Evolutionary conservation across 2,329 filamentous ascomycete species (phyloP), one percentile per base, ranked within the genome.

Genomic region (Immersiporthe knoxdaviesiana): DNA sequence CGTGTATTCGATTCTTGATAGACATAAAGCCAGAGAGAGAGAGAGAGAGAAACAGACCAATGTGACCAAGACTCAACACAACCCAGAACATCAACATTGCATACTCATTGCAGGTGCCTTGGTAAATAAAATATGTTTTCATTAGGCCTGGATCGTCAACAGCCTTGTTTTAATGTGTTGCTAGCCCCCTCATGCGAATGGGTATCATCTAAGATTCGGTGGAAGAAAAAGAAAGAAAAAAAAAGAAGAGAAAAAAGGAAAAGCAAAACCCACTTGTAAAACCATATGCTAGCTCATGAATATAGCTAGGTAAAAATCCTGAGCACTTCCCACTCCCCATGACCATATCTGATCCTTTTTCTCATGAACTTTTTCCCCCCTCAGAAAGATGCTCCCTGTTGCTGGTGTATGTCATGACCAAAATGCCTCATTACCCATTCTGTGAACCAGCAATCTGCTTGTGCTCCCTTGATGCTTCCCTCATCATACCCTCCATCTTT

Each of bases 141-240:
- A 16, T 47, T 63, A 14, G 18, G 14, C 12, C n/a, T 18, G 21
- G 24, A 32, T 30, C 10, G 27, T 47, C 27, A 63, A 37, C 30
- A 32, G 61, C 41, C 30, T 65, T n/a, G n/a, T 18, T 24, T 32
- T 4, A 56, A 65, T 37, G 47, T 44, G 18, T 47, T 39, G 5
- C 37, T 39, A 35, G 8, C 37, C 6, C 8, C 52, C 63, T 37
- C 54, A 27, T 64, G 62, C 24, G 56, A 52, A 50, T 50, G 64
- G 64, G 64, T 66, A 66, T 66, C 64, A 60, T 66, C 16, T 50
- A 52, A 60, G 11, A 37, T 39, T 6, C 54, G 32, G 12, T 37
- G 4, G 8, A 27, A 44, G 14, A 12, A 30, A 21, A 47, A 24
- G 4, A 32, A 18, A 30, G 7, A 41, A 8, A 16, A 50, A 47